Conservation (phyloP, 805 yeast species). For the Lachancea fermentati region DNA sequence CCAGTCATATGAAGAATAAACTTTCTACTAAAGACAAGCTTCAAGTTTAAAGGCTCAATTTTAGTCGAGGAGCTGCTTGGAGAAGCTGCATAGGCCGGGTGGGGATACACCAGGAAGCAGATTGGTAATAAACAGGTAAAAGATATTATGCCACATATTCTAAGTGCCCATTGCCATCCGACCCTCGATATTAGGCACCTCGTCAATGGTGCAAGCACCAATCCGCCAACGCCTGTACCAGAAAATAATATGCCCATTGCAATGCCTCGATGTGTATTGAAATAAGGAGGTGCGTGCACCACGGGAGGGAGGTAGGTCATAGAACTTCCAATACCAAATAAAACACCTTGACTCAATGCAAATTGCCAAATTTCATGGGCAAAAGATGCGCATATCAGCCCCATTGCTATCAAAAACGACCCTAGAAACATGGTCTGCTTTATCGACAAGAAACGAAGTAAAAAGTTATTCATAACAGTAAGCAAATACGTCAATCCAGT, state of each 20-base stretch:
- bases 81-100: not conserved
- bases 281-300: constrained; percentile 32
- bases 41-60: not conserved
- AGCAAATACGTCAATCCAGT: constrained; percentile 30
- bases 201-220: constrained; percentile 30
- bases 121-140: constrained; percentile 6
- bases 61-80: not conserved
- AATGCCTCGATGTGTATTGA: constrained; percentile 29
- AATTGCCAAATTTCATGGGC: constrained; percentile 25
- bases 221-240: constrained; percentile 36
- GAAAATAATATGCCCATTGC: constrained; percentile 35
- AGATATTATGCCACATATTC: constrained; percentile 30
- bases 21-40: not conserved
- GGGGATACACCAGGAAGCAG: not conserved
- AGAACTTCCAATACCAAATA: constrained; percentile 34
- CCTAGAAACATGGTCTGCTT: constrained; percentile 18
- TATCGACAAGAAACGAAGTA: not conserved
- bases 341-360: constrained; percentile 31
- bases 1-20: constrained; percentile 5
- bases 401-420: constrained; percentile 24
- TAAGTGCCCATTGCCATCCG: constrained; percentile 35
- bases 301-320: constrained; percentile 33
- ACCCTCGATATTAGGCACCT: constrained; percentile 23
- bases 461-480: constrained; percentile 26
- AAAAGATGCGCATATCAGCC: constrained; percentile 29